Conservation (phyloP, 768 basidiomycete genomes). For the Tulasnella sp. region DNA sequence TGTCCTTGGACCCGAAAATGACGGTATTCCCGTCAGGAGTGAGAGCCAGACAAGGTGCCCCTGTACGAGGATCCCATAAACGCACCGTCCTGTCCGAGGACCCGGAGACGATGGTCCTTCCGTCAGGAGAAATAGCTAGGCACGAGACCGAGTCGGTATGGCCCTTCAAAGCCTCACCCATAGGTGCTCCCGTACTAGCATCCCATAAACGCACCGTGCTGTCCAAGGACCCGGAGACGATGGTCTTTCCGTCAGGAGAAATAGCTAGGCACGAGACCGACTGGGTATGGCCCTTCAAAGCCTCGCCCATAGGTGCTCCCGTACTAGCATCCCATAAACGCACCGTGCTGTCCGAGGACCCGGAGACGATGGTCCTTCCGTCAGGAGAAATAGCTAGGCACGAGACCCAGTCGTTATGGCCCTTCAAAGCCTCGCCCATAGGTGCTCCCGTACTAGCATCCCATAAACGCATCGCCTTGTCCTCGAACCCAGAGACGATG, state of each 20-base stretch:
- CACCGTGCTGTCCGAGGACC: background rate
- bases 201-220: conserved; percentile 93
- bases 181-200: conserved; percentile 58
- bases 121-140: too few relatives aligned
- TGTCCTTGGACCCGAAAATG: conserved; percentile 52
- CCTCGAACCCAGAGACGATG: conserved; percentile 91
- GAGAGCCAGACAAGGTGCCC: too few relatives aligned
- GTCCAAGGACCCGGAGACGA: conserved; percentile 94
- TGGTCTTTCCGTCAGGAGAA: conserved; percentile 56
- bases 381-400: conserved; percentile 1
- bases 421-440: background rate
- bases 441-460: conserved; percentile 70
- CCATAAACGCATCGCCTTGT: conserved; percentile 91
- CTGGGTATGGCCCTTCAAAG: conserved; percentile 77
- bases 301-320: conserved; percentile 38
- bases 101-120: too few relatives aligned
- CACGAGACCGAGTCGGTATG: too few relatives aligned
- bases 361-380: background rate
- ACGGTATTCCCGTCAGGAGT: conserved; percentile 63
- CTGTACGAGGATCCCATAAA: too few relatives aligned
- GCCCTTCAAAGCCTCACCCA: background rate
- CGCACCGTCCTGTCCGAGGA: too few relatives aligned
- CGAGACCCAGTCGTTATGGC: background rate
- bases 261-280: conserved; percentile 53
- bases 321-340: conserved; percentile 46